Conservation (phyloP, 2,329 filamentous ascomycete genomes). For the Davidsoniella eucalypti region DNA sequence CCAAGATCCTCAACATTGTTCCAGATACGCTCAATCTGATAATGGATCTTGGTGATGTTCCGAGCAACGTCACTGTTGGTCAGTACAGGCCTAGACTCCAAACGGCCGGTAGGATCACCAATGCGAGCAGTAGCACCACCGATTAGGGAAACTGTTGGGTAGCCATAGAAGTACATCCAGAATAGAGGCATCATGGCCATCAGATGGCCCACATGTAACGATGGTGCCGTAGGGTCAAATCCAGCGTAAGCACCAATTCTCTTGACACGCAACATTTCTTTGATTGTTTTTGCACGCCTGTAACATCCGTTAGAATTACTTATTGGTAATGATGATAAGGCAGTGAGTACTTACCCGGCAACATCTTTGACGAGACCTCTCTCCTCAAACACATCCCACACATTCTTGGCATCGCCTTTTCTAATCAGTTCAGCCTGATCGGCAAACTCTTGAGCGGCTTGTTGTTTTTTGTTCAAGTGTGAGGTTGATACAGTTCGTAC, state of each 20-base stretch:
- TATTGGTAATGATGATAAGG: neutral
- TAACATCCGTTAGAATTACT: neutral
- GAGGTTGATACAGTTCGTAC: slow-evolving; percentile 25
- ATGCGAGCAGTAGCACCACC: slow-evolving; percentile 63
- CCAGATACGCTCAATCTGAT: slow-evolving; percentile 59
- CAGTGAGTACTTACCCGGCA: slow-evolving; percentile 45
- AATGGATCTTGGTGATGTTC: slow-evolving; percentile 52
- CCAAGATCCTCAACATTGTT: slow-evolving; percentile 52
- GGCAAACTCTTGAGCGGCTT: slow-evolving; percentile 31
- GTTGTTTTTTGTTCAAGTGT: slow-evolving; percentile 27
- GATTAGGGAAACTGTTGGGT: slow-evolving; percentile 48
- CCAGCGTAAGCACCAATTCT: slow-evolving; percentile 63
- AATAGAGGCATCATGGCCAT: slow-evolving; percentile 70
- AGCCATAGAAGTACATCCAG: slow-evolving; percentile 68
- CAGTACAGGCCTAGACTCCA: slow-evolving; percentile 41
- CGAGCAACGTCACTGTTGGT: slow-evolving; percentile 34
- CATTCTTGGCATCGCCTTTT: slow-evolving; percentile 32
- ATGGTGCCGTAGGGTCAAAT: slow-evolving; percentile 66
- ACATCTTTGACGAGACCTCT: slow-evolving; percentile 59
- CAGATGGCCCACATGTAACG: slow-evolving; percentile 66
- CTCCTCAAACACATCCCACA: slow-evolving; percentile 51
- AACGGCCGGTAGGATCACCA: slow-evolving; percentile 60
- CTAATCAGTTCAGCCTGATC: slow-evolving; percentile 29
- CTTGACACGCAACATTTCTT: slow-evolving; percentile 45
- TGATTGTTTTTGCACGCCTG: slow-evolving; percentile 35